Evolutionary conservation across 2,329 filamentous ascomycete species (phyloP).

Genomic region (Coniella lustricola): DNA sequence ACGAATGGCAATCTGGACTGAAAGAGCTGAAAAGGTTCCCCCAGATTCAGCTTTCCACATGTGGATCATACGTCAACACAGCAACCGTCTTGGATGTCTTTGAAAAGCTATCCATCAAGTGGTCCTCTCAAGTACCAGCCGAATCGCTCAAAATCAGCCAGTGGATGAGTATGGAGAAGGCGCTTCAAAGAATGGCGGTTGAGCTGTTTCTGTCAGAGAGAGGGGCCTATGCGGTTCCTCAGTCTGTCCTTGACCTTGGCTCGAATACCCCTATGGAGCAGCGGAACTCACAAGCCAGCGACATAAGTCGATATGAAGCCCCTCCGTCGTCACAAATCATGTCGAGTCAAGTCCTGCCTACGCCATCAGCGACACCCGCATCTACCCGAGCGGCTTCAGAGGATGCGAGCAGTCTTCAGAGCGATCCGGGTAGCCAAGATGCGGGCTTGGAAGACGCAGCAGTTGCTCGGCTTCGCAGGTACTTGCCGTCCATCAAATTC

Average conservation of each 20-base stretch:
- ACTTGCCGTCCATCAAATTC: slow-evolving; percentile 24
- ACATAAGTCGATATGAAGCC: background rate
- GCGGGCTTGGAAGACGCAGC: slow-evolving; percentile 23
- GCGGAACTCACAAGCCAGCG: background rate
- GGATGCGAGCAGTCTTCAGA: background rate
- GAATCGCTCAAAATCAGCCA: slow-evolving; percentile 8
- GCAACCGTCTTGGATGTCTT: slow-evolving; percentile 7
- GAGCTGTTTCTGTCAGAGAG: slow-evolving; percentile 12
- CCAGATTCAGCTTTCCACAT: slow-evolving; percentile 2
- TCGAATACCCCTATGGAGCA: background rate
- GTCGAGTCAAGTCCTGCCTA: slow-evolving; percentile 7
- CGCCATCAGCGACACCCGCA: slow-evolving; percentile 12
- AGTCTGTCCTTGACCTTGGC: slow-evolving; percentile 3
- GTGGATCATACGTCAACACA: background rate
- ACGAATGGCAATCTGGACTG: background rate
- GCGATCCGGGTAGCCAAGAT: slow-evolving; percentile 12
- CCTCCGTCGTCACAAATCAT: background rate
- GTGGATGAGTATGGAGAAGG: slow-evolving; percentile 11
- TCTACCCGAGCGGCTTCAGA: slow-evolving; percentile 14
- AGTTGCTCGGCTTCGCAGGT: slow-evolving; percentile 28
- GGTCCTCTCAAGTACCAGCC: slow-evolving; percentile 9
- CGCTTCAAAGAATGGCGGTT: slow-evolving; percentile 13
- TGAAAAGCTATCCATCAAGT: slow-evolving; percentile 12
- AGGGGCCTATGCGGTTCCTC: slow-evolving; percentile 4
- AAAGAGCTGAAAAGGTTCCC: background rate